Percentiles rank a stretch among this genome's conserved stretches.
These are phyloP conservation scores for Coemansia sp. DNA, from an alignment of 192 early-diverging fungal species.

Conservation along the genomic window DNA sequence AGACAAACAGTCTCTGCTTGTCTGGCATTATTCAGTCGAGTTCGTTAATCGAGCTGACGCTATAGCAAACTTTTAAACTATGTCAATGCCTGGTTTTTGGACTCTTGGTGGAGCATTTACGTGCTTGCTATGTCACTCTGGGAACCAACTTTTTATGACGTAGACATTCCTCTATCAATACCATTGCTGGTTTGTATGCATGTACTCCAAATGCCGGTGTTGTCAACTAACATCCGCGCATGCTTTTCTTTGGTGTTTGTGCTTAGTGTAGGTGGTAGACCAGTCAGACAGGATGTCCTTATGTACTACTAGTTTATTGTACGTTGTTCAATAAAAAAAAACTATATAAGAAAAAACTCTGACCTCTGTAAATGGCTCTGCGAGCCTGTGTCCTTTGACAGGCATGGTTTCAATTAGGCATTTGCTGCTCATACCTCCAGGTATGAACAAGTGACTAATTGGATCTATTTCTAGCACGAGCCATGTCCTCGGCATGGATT, in stretches of 20 bases:
- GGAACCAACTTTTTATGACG: constrained; percentile 47
- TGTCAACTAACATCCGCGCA: not conserved
- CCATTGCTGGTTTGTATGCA: not conserved
- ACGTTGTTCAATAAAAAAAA: not conserved
- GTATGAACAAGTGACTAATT: not conserved
- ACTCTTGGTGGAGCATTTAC: constrained; percentile 12
- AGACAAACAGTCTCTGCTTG: no score
- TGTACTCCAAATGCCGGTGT: not conserved
- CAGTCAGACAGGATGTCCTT: not conserved
- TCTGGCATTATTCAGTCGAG: not conserved
- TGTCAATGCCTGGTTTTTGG: constrained; percentile 53
- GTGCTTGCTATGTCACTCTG: constrained; percentile 25
- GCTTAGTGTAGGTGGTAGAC: not conserved
- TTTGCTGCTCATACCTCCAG: not conserved
- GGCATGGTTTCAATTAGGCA: not conserved
- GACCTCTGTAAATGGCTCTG: not conserved
- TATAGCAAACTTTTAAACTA: constrained; percentile 20
- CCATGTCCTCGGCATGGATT: no score
- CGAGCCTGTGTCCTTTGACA: not conserved
- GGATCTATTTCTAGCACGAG: no score
- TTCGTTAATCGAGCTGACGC: constrained; percentile 39
- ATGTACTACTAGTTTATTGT: not conserved
- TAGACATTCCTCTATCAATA: constrained; percentile 22
- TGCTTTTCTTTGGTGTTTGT: not conserved
- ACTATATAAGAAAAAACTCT: not conserved